Conservation (phyloP, 2,329 filamentous ascomycete species). For the Xylaria hypoxylon region DNA sequence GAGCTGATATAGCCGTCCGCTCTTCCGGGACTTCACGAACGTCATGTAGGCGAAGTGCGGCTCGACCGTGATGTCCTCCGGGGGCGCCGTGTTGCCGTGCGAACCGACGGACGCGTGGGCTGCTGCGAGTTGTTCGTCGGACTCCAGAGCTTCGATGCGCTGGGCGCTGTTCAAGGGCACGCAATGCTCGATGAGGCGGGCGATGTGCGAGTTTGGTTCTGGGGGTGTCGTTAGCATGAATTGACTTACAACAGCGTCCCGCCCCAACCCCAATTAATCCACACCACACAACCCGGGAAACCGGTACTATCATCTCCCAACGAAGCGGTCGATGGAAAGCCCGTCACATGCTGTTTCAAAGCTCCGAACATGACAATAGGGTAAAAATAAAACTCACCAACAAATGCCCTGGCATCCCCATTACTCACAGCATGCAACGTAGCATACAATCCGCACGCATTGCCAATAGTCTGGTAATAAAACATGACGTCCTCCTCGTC, state of each 20-base stretch:
- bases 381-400: conserved; percentile 38
- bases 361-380: neutral
- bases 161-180: conserved; percentile 21
- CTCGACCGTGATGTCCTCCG: conserved; percentile 15
- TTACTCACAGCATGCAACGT: conserved; percentile 37
- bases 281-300: too few species aligned
- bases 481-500: conserved; percentile 36
- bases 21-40: conserved; percentile 27
- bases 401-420: conserved; percentile 28
- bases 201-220: conserved; percentile 34
- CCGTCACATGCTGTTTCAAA: neutral
- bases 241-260: neutral
- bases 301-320: neutral
- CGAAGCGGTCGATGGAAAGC: neutral
- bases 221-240: neutral
- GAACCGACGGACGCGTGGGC: conserved; percentile 32
- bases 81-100: conserved; percentile 35
- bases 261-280: too few species aligned
- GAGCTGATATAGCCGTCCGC: conserved; percentile 34
- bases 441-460: conserved; percentile 36
- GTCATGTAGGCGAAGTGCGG: conserved; percentile 35
- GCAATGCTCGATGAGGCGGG: conserved; percentile 29
- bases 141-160: conserved; percentile 30
- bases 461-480: conserved; percentile 36
- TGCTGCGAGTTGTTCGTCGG: conserved; percentile 25